Evolutionary conservation across 345 rosid genomes (phyloP).

Genomic region (Triadica sebifera): DNA sequence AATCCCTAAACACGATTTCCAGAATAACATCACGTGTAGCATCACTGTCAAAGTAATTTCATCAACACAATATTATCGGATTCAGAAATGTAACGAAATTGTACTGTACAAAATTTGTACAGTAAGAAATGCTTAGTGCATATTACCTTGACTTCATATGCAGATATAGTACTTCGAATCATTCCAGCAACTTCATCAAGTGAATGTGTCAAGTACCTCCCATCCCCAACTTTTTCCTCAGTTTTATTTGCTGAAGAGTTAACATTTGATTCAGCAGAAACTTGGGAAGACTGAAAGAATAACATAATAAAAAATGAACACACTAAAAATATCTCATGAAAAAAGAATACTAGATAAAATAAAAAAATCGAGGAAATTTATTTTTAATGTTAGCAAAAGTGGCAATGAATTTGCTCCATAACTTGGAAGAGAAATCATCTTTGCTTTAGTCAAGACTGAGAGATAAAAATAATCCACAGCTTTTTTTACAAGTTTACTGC

Average conservation of each 20-base stretch:
- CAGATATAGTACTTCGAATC: conserved; percentile 75
- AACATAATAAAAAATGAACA: conserved; percentile 24
- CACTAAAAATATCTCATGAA: not conserved
- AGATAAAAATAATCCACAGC: too few species aligned
- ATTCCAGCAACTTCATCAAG: conserved; percentile 93
- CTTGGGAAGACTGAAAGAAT: conserved; percentile 80
- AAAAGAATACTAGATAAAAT: not conserved
- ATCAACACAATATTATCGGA: not conserved
- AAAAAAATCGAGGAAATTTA: conserved; percentile 10
- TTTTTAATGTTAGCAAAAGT: not conserved
- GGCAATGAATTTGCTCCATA: not conserved
- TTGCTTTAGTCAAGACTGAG: too few species aligned
- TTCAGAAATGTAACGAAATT: not conserved
- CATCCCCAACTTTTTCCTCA: conserved; percentile 79
- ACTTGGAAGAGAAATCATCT: not conserved
- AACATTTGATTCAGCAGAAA: conserved; percentile 50
- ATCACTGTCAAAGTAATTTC: not conserved
- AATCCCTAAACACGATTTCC: too few species aligned
- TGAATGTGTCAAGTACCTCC: conserved; percentile 83
- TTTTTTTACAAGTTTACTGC: not conserved
- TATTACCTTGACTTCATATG: conserved; percentile 80
- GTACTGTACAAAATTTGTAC: conserved; percentile 3
- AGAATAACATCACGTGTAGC: not conserved
- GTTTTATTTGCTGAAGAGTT: conserved; percentile 58
- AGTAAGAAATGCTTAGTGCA: not conserved